Evolutionary conservation across 768 basidiomycete species (phyloP).

Genomic region (Boletus barrowsii): DNA sequence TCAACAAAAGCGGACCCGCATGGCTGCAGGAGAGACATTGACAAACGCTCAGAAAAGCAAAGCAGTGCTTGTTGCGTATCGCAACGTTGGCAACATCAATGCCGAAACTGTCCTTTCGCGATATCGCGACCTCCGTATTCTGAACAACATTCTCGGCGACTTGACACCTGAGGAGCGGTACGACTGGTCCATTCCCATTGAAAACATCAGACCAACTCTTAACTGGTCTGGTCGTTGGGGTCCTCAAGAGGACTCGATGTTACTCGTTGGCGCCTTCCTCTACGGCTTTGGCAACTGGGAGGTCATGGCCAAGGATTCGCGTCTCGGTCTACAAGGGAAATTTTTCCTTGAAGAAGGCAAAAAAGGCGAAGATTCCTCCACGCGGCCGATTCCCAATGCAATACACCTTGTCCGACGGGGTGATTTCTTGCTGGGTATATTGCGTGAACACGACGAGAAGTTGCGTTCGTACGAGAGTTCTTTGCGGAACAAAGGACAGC

Average conservation of each 20-base stretch:
- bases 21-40: conserved; percentile 82
- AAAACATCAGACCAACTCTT: conserved; percentile 88
- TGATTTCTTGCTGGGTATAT: conserved; percentile 83
- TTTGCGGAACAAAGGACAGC: conserved; percentile 64
- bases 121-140: conserved; percentile 81
- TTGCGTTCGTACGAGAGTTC: conserved; percentile 84
- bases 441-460: conserved; percentile 89
- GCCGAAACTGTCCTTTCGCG: conserved; percentile 95
- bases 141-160: conserved; percentile 73
- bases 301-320: conserved; percentile 83
- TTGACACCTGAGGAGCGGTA: conserved; percentile 64
- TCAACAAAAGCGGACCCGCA: conserved; percentile 69
- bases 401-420: conserved; percentile 97
- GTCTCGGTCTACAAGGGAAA: conserved; percentile 82
- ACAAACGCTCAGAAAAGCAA: conserved; percentile 96
- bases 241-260: conserved; percentile 87
- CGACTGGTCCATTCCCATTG: conserved; percentile 85
- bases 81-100: conserved; percentile 90
- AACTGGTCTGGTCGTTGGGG: conserved; percentile 98
- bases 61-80: conserved; percentile 89
- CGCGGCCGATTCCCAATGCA: conserved; percentile 90
- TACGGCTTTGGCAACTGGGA: conserved; percentile 99
- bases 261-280: conserved; percentile 88
- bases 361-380: conserved; percentile 83
- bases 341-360: conserved; percentile 99